Evolutionary conservation across 306 rosid genomes (phyloP).

Genomic region (Lotus japonicus): DNA sequence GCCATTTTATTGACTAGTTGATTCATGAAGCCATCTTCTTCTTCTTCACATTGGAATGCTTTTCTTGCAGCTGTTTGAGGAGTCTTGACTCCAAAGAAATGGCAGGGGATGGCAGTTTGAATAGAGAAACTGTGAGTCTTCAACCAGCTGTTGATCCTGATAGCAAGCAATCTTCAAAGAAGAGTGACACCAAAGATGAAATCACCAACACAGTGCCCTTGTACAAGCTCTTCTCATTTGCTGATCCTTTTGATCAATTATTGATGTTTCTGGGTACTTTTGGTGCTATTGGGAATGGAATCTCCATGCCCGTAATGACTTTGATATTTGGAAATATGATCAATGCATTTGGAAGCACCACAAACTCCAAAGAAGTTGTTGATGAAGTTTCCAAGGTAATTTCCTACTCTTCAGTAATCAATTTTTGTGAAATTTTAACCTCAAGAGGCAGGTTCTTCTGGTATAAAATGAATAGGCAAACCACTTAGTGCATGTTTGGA

Average conservation of each 20-base stretch:
- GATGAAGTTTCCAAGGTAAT: slow-evolving; percentile 55
- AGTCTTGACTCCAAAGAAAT: slow-evolving; percentile 18
- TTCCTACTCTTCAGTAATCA: background rate
- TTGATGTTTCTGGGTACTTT: slow-evolving; percentile 64
- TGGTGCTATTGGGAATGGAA: slow-evolving; percentile 55
- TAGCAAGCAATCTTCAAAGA: slow-evolving; percentile 27
- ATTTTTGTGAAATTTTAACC: background rate
- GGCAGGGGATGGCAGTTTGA: slow-evolving; percentile 28
- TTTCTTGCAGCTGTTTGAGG: slow-evolving; percentile 25
- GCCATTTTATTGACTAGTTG: background rate
- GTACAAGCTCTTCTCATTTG: slow-evolving; percentile 79
- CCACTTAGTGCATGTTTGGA: no score
- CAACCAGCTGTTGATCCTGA: slow-evolving; percentile 8
- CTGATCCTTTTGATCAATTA: slow-evolving; percentile 53
- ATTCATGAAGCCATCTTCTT: no score
- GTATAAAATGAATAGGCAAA: no score
- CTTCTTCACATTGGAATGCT: background rate
- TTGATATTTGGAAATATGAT: slow-evolving; percentile 50
- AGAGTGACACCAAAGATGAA: slow-evolving; percentile 29
- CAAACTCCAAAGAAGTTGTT: slow-evolving; percentile 24
- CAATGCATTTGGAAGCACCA: slow-evolving; percentile 61
- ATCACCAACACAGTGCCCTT: slow-evolving; percentile 41
- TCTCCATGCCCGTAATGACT: slow-evolving; percentile 54
- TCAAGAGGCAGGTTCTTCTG: background rate
- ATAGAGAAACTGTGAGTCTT: slow-evolving; percentile 14